Evolutionary conservation across 345 rosid genomes (phyloP).

Genomic region (Syzygium oleosum): DNA sequence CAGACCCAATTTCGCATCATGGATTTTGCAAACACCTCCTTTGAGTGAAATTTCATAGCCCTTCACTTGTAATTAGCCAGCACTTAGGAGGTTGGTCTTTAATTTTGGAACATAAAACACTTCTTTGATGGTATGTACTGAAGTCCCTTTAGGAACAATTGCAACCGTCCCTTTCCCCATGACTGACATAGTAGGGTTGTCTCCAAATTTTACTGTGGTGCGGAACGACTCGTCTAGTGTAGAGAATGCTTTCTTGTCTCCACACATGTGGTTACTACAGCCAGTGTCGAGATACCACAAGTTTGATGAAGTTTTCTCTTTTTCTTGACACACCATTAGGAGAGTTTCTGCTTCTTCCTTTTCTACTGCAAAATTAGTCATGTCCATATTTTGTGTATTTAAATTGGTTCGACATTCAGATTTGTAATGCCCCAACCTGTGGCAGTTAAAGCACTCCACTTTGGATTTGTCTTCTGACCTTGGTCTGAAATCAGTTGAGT

Average conservation of each 20-base stretch:
- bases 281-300: neutral
- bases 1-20: neutral
- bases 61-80: neutral
- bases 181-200: neutral
- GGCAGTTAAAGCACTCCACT: too few species aligned
- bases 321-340: too few species aligned
- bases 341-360: too few species aligned
- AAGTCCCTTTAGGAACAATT: neutral
- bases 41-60: neutral
- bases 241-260: neutral
- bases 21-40: neutral
- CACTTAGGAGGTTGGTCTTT: neutral
- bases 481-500: too few species aligned
- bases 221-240: neutral
- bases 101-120: neutral
- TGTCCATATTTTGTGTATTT: too few species aligned
- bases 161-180: neutral
- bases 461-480: too few species aligned
- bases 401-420: too few species aligned
- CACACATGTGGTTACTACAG: neutral
- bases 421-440: too few species aligned
- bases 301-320: too few species aligned
- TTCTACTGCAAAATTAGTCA: too few species aligned
- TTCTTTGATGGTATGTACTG: too few species aligned
- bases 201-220: neutral